These are phyloP conservation scores for Periconia digitata DNA, from an alignment of 2,329 filamentous ascomycete species.

Conservation along the genomic window DNA sequence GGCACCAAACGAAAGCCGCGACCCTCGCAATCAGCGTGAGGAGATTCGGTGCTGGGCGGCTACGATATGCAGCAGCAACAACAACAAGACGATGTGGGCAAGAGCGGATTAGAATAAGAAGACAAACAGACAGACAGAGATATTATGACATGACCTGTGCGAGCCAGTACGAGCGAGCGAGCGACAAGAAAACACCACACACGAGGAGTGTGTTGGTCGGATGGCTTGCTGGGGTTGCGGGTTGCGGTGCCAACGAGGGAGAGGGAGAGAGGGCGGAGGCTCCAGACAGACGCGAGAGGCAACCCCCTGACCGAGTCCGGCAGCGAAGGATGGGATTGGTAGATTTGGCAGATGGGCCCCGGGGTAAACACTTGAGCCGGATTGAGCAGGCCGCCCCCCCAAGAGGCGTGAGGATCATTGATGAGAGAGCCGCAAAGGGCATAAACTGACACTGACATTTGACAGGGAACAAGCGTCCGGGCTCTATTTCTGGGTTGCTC, in stretches of 20 bases:
- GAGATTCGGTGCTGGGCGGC: not conserved
- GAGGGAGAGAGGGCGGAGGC: conserved; percentile 3
- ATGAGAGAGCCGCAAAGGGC: not conserved
- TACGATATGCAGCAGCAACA: too few relatives aligned
- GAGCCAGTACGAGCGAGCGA: conserved; percentile 19
- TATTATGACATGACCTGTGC: too few relatives aligned
- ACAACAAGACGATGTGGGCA: too few relatives aligned
- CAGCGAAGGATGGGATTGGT: conserved; percentile 3
- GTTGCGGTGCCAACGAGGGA: conserved; percentile 30
- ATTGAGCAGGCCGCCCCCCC: not conserved
- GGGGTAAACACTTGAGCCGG: not conserved
- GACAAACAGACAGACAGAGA: too few relatives aligned
- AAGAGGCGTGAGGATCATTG: not conserved
- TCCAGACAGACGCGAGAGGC: conserved; percentile 4
- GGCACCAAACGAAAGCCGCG: not conserved
- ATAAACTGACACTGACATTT: not conserved
- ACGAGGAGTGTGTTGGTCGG: too few relatives aligned
- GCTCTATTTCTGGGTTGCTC: conserved; percentile 4
- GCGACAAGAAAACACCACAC: conserved; percentile 19
- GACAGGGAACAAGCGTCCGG: not conserved
- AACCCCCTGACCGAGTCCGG: conserved; percentile 14
- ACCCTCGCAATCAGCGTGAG: not conserved
- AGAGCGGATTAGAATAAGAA: too few relatives aligned
- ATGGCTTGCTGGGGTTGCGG: too few relatives aligned
- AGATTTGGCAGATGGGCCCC: too few relatives aligned